Base-by-base conservation (phyloP, 2,329 filamentous ascomycete species). In the Keithomyces neogunnii region DNA sequence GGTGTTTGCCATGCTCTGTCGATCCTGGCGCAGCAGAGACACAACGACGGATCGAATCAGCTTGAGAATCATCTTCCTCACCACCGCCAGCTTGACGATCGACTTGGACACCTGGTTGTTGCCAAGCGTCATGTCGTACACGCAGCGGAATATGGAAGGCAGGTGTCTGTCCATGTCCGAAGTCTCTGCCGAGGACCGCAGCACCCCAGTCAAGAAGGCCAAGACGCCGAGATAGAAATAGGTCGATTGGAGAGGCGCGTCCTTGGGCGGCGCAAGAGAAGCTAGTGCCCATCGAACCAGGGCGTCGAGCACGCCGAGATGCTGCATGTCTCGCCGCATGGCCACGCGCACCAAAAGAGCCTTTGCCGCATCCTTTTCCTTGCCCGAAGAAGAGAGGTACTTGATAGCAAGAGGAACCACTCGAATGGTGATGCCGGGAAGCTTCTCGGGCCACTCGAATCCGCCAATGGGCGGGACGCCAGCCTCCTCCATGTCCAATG, bases 331-430 rank as follows among this genome's bases (percentile, higher is more conserved):
- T 45, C 81, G 82, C 13, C 93, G 81, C 64, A 91, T 82, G n/a
- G 85, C 81, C 45, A 96, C 74, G 45, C 90, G 81, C 19, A 95
- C 88, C 6, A 99, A 74, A 29, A 97, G 74, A 2, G 81, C 76
- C 53, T 86, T 89, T n/a, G 93, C 91, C 8, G 90, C 89, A 67
- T 93, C 89, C 52, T 88, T 82, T 63, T 96, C 92, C 60, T 95
- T 96, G 0, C 91, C 89, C 0, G 92, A 78, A 1, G 80, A 82
- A 5, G 80, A 73, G 13, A 97, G 77, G 62, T 89, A 88, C 51
- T 79, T 76, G 50, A 89, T 71, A 5, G 84, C 88, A 30, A 95
- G 67, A 0, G 82, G 80, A 4, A 96, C 72, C 8, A 93, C 73
- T 11, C 89, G 79, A 5, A 80, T 70, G 0, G 88, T 80, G 51